phyloP scores from a whole-genome alignment of 805 yeast genomes.

The Scheffersomyces coipomensis region DNA sequence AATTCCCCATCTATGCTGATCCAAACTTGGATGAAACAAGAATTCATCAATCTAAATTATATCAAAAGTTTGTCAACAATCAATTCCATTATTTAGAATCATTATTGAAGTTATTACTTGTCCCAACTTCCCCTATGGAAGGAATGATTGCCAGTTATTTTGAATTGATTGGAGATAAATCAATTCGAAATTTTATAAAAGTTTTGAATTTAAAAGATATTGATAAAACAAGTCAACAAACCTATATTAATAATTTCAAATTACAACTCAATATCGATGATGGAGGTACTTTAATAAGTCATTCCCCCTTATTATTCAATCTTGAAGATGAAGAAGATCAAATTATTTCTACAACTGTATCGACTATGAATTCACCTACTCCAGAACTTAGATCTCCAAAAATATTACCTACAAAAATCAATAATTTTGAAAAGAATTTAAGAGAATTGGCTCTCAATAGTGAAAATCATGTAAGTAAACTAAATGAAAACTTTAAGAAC shows the following conservation, averaged over 20 bases:
- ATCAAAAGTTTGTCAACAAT: constrained; percentile 41
- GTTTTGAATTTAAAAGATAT: constrained; percentile 64
- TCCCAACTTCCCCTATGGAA: constrained; percentile 60
- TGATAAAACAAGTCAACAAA: constrained; percentile 20
- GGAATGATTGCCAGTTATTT: constrained; percentile 66
- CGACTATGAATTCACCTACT: constrained; percentile 7
- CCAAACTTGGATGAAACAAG: constrained; percentile 29
- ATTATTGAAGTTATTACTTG: constrained; percentile 65
- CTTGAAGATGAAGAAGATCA: constrained; percentile 24
- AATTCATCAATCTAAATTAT: constrained; percentile 25
- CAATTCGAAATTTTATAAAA: constrained; percentile 61
- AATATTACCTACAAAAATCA: constrained; percentile 30
- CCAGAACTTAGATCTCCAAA: constrained; percentile 26
- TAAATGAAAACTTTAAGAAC: constrained; percentile 64
- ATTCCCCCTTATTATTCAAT: constrained; percentile 28
- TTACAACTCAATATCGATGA: constrained; percentile 29
- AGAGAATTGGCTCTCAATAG: constrained; percentile 47
- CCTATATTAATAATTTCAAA: constrained; percentile 37
- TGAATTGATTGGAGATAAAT: constrained; percentile 62
- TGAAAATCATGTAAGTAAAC: constrained; percentile 59
- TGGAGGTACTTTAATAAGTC: constrained; percentile 20
- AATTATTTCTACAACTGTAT: not conserved
- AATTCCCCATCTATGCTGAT: constrained; percentile 41
- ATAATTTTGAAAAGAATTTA: constrained; percentile 45
- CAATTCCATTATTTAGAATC: constrained; percentile 51